Conservation (phyloP, 768 basidiomycete genomes). For the Hemileccinum rubropunctum region DNA sequence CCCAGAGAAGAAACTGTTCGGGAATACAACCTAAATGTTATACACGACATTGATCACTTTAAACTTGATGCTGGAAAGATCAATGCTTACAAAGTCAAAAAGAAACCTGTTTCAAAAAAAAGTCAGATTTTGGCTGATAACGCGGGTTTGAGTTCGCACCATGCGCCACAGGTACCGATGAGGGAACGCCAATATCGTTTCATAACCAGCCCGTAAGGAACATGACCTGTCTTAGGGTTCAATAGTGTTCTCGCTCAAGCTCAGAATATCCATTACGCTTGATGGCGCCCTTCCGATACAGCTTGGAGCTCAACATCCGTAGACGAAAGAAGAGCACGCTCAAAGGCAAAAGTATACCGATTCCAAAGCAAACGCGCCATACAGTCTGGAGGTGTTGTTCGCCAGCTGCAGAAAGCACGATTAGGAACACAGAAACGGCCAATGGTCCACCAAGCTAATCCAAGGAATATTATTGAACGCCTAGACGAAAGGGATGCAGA, state of each 20-base stretch:
- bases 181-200: conserved; percentile 65
- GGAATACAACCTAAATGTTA: conserved; percentile 54
- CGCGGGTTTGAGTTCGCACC: conserved; percentile 35
- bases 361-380: conserved; percentile 64
- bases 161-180: conserved; percentile 71
- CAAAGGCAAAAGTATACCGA: conserved; percentile 60
- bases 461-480: neutral
- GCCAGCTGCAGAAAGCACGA: conserved; percentile 65
- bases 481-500: neutral
- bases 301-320: conserved; percentile 64
- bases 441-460: conserved; percentile 61
- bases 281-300: conserved; percentile 64
- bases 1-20: conserved; percentile 68
- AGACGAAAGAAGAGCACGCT: conserved; percentile 71
- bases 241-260: neutral
- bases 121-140: neutral
- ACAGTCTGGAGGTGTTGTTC: conserved; percentile 57
- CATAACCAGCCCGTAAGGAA: conserved; percentile 60
- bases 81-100: conserved; percentile 54
- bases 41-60: neutral
- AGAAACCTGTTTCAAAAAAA: conserved; percentile 52
- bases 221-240: conserved; percentile 35
- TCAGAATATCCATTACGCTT: conserved; percentile 42
- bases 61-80: neutral
- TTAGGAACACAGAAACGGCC: conserved; percentile 62